Conservation (phyloP, 2,329 filamentous ascomycete species). For the Cladophialophora psammophila region DNA sequence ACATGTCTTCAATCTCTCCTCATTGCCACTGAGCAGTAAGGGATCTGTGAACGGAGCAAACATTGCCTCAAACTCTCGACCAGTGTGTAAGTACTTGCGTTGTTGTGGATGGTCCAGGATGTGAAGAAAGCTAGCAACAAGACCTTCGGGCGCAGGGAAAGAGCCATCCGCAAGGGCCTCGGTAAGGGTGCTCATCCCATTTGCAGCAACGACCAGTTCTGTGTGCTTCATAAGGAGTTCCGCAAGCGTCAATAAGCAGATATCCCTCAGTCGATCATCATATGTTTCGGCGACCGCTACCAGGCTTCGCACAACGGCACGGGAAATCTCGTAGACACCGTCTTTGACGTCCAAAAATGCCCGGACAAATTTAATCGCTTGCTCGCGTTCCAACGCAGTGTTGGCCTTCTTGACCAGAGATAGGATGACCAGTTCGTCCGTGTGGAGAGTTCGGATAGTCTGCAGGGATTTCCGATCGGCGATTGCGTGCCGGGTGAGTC, state of each 20-base stretch:
- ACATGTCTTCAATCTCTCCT: constrained; percentile 79
- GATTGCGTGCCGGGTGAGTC: constrained; percentile 91
- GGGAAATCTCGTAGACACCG: constrained; percentile 84
- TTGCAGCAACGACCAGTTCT: constrained; percentile 77
- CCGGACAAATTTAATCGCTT: constrained; percentile 94
- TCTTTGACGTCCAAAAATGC: constrained; percentile 96
- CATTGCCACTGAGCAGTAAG: constrained; percentile 61
- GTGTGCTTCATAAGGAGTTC: constrained; percentile 91
- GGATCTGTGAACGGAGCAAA: constrained; percentile 95
- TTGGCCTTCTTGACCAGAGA: constrained; percentile 96
- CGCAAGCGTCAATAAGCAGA: constrained; percentile 89
- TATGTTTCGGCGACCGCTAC: constrained; percentile 87
- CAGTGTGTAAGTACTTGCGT: constrained; percentile 82
- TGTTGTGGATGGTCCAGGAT: constrained; percentile 83
- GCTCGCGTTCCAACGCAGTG: constrained; percentile 94
- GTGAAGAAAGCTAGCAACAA: constrained; percentile 87
- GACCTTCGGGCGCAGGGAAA: constrained; percentile 89
- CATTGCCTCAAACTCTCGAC: constrained; percentile 85
- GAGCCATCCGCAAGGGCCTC: constrained; percentile 89
- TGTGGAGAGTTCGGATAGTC: constrained; percentile 86
- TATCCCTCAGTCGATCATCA: constrained; percentile 84
- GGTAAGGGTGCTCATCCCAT: constrained; percentile 85
- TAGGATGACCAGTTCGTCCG: constrained; percentile 88
- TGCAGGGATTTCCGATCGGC: constrained; percentile 88
- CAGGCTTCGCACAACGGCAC: constrained; percentile 85